Evolutionary conservation across 345 rosid genomes (phyloP).

Genomic region (Gossypium herbaceum): DNA sequence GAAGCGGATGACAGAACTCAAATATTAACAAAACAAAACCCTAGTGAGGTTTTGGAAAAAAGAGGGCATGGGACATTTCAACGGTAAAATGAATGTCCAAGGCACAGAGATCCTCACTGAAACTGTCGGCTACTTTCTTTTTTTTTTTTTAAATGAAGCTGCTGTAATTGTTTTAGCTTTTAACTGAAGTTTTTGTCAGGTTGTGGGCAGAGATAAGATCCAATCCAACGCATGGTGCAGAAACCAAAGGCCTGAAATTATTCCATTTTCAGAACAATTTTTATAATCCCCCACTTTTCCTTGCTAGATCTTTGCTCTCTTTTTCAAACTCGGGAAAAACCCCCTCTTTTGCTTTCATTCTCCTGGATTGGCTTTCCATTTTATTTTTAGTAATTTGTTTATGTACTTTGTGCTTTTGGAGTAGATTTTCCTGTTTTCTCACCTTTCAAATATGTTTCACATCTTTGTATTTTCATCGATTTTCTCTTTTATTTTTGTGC

Average conservation of each 20-base stretch:
- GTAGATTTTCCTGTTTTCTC: too few relatives aligned
- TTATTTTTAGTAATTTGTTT: too few relatives aligned
- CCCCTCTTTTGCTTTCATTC: neutral
- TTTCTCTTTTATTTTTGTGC: too few relatives aligned
- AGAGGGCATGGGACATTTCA: slow-evolving; percentile 6
- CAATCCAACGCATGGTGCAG: neutral
- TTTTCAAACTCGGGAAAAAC: neutral
- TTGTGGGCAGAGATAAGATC: slow-evolving; percentile 14
- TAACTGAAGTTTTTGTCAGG: slow-evolving; percentile 23
- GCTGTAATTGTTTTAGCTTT: neutral
- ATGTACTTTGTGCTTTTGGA: too few relatives aligned
- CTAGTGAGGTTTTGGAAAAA: neutral
- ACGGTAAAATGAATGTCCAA: neutral
- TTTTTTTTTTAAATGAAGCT: neutral
- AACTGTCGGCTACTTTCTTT: slow-evolving; percentile 1
- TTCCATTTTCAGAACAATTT: neutral
- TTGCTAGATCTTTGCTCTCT: neutral
- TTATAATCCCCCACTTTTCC: neutral
- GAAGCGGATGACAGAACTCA: too few relatives aligned
- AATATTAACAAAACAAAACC: neutral
- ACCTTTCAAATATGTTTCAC: too few relatives aligned
- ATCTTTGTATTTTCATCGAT: too few relatives aligned
- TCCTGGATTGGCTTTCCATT: too few relatives aligned
- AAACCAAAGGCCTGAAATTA: slow-evolving; percentile 6
- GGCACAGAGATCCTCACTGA: neutral